Conservation (phyloP, 495 filamentous ascomycete genomes). For the Bathelium albidoporum region DNA sequence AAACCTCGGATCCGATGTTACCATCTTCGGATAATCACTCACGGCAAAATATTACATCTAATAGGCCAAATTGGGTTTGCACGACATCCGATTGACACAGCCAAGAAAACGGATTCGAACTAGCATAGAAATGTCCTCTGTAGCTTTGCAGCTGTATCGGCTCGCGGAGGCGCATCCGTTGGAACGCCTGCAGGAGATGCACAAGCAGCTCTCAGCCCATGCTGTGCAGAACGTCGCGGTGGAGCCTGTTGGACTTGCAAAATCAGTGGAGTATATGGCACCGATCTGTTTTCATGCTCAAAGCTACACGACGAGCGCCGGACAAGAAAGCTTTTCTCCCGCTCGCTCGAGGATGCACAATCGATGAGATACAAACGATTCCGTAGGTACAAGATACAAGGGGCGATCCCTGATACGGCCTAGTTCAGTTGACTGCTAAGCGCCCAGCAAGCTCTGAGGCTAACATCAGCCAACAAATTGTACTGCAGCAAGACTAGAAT, state of each 20-base stretch:
- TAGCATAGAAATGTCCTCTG: background rate
- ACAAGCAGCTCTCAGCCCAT: background rate
- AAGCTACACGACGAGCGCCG: background rate
- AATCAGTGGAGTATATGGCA: background rate
- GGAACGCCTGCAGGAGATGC: background rate
- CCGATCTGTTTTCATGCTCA: background rate
- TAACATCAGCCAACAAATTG: slow-evolving; percentile 2
- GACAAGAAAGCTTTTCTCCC: background rate
- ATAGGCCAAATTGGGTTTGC: background rate
- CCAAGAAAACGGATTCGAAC: background rate
- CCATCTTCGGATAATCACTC: background rate
- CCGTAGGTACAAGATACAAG: background rate
- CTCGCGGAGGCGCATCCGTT: background rate
- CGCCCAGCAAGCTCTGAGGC: background rate
- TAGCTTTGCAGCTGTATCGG: background rate
- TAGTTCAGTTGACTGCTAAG: slow-evolving; percentile 2
- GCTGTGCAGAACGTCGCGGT: background rate
- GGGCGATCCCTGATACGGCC: background rate
- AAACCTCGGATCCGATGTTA: background rate
- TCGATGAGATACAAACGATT: background rate
- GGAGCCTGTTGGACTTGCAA: background rate
- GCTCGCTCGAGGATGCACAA: background rate
- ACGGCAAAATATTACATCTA: background rate
- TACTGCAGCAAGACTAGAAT: slow-evolving; percentile 4
- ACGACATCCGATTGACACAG: background rate